Base-by-base conservation (phyloP, 1,284 basidiomycete genomes). In the Apiotrichum gamsii region DNA sequence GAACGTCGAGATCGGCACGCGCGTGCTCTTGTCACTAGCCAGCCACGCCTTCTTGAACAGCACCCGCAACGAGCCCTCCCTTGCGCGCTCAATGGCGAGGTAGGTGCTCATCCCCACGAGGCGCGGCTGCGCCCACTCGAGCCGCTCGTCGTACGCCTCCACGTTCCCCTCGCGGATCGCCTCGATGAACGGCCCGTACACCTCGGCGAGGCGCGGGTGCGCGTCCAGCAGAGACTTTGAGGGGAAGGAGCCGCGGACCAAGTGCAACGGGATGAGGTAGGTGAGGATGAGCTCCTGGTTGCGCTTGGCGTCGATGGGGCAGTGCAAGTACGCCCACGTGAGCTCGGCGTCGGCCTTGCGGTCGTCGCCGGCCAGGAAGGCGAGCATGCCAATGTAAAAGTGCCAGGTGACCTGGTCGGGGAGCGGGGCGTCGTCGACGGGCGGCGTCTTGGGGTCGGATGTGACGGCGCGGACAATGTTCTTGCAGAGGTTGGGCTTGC, bases 371-470 rank as follows among this genome's bases (percentile, higher is more conserved):
- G 87, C 89, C 48, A 96, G 70, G 70, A 98, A 96, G 59, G 83
- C 85, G 47, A 97, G 78, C 79, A 96, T 88, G 49, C 94, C 94
- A 39, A 93, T 74, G 67, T 96, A 96, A 75, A 93, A 98, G 54
- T 82, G 78, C 73, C 86, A 93, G 16, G 90, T 90, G 35, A 93
- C 87, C 74, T 91, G 88, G 71, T 97, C 90, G 11, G 84, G 82
- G 35, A 82, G 79, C 11, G 91, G 90, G 61, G 85, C 97, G 15
- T 77, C 67, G 1, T 76, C 73, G 20, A 97, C 70, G 5, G 84
- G 78, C 10, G 91, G 90, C 28, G 94, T 82, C 58, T 91, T 89
- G 14, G 80, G 77, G 58, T 89, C 90, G 3, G 86, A 89, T 28
- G 84, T 78, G 24, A 97, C 81, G 1, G 90, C 93, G 41, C 91